Evolutionary conservation across 176 grass and related monocot genomes (phyloP).

Genomic region (Dactylis glomerata): DNA sequence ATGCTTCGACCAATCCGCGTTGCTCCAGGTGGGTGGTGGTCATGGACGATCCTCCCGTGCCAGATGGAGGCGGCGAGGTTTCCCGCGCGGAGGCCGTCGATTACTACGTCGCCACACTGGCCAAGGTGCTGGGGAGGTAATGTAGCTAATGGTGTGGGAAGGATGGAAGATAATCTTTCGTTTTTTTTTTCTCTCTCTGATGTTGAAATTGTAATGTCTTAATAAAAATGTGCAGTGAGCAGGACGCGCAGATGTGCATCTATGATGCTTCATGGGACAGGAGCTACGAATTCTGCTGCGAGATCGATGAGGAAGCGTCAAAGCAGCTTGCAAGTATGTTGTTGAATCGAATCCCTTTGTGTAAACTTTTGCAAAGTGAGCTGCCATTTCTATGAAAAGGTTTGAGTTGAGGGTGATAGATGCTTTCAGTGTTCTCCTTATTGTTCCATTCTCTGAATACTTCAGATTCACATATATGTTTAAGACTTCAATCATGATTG

Average conservation of each 20-base stretch:
- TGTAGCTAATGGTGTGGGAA: not conserved
- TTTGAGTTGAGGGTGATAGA: not conserved
- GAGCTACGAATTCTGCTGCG: conserved; percentile 60
- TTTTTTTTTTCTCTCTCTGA: not conserved
- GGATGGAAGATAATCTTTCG: not conserved
- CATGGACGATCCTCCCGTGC: conserved; percentile 37
- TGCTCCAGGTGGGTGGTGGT: conserved; percentile 54
- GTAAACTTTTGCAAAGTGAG: not conserved
- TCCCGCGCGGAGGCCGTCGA: conserved; percentile 63
- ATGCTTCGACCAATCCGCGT: not conserved
- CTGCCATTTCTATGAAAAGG: not conserved
- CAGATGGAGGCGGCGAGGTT: not conserved
- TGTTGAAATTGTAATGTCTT: not conserved
- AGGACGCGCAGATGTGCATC: conserved; percentile 82
- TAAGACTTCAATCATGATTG: not conserved
- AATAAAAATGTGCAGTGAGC: conserved; percentile 27
- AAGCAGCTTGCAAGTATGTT: conserved; percentile 66
- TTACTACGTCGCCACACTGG: conserved; percentile 65
- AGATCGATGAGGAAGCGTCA: conserved; percentile 56
- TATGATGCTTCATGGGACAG: conserved; percentile 69
- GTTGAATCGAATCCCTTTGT: not conserved
- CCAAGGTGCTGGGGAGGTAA: conserved; percentile 61
- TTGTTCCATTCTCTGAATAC: not conserved
- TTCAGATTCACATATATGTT: not conserved
- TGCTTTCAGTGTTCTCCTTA: not conserved